These are phyloP conservation scores for Colletotrichum sansevieriae DNA, from an alignment of 2,329 filamentous ascomycete genomes.

Conservation along the genomic window DNA sequence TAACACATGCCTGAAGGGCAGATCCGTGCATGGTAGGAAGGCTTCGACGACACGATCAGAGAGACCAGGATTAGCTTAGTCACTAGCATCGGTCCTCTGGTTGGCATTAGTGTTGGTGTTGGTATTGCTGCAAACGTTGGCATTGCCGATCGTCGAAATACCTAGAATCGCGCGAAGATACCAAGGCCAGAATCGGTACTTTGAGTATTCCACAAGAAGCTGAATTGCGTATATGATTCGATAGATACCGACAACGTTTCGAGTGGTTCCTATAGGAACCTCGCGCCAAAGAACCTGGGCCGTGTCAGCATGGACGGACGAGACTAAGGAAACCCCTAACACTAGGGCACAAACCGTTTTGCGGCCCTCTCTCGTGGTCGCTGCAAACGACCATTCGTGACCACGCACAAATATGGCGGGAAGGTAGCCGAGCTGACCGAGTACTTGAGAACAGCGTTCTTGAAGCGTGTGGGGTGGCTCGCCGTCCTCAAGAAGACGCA, in stretches of 20 bases:
- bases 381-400: conserved; percentile 6
- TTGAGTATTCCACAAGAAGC: background rate
- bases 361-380: conserved; percentile 7
- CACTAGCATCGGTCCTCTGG: background rate
- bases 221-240: conserved; percentile 14
- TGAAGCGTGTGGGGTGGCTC: background rate
- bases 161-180: conserved; percentile 4
- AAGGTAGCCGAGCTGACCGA: conserved; percentile 6
- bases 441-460: background rate
- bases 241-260: conserved; percentile 14
- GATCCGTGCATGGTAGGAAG: too few relatives aligned
- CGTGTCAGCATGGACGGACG: background rate
- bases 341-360: conserved; percentile 6
- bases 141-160: background rate
- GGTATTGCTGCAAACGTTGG: background rate
- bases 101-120: background rate
- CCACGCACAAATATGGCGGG: conserved; percentile 1
- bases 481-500: background rate
- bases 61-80: background rate
- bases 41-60: too few relatives aligned
- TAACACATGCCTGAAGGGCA: background rate
- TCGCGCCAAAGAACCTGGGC: conserved; percentile 8
- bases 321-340: background rate
- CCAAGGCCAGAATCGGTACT: conserved; percentile 2
- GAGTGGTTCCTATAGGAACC: background rate